These are phyloP conservation scores for Rosa persica DNA, from an alignment of 306 rosid genomes.

Conservation along the genomic window DNA sequence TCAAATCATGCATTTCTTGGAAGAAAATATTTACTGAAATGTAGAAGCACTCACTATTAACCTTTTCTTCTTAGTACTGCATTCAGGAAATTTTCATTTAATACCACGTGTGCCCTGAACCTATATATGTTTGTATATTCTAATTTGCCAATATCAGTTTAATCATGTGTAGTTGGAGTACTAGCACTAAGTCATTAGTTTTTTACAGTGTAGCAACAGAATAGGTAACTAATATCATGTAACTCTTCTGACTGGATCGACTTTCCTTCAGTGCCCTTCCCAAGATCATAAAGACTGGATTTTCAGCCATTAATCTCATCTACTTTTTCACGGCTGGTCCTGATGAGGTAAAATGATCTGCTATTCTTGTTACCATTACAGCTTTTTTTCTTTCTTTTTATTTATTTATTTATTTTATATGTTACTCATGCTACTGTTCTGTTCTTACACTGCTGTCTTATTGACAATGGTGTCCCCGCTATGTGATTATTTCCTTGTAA, in stretches of 20 bases:
- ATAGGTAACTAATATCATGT: not conserved
- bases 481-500: not conserved
- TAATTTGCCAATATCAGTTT: not conserved
- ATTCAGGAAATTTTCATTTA: not conserved
- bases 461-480: not conserved
- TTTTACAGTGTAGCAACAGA: not conserved
- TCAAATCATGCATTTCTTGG: not conserved
- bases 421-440: not conserved
- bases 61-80: not conserved
- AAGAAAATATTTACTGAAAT: not conserved
- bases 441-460: not conserved
- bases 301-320: constrained; percentile 94
- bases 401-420: not conserved
- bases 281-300: constrained; percentile 97
- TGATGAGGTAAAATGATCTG: constrained; percentile 70
- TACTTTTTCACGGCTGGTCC: constrained; percentile 99
- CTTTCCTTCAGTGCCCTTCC: constrained; percentile 70
- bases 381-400: not conserved
- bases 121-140: not conserved
- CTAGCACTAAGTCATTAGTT: constrained; percentile 1
- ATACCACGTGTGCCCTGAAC: not conserved
- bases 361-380: not conserved
- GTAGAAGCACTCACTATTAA: not conserved
- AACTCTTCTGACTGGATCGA: constrained; percentile 27
- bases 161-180: not conserved